These are phyloP conservation scores for Berberis vulgaris DNA, from an alignment of 164 flowering plant genomes.

Conservation along the genomic window DNA sequence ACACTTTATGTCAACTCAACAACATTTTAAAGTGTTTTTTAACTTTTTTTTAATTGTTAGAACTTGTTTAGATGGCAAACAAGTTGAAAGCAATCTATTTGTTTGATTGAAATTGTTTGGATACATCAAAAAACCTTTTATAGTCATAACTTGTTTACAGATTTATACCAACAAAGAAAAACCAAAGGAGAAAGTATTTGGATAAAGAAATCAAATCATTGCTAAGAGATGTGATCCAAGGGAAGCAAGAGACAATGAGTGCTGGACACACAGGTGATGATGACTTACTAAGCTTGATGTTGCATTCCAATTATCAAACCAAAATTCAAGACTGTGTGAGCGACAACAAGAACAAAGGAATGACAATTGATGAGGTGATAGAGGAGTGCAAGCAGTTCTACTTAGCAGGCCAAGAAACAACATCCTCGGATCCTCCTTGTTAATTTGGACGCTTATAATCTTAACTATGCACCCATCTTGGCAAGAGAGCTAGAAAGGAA, in stretches of 20 bases:
- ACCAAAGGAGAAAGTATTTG: slow-evolving; percentile 18
- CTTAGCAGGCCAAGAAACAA: slow-evolving; percentile 20
- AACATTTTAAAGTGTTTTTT: too few relatives aligned
- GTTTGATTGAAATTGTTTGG: too few relatives aligned
- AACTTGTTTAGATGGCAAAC: too few relatives aligned
- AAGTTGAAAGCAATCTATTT: too few relatives aligned
- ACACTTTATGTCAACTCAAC: too few relatives aligned
- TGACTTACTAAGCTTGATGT: slow-evolving; percentile 27
- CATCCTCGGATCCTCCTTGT: slow-evolving; percentile 11
- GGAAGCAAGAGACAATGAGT: slow-evolving; percentile 14
- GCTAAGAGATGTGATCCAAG: slow-evolving; percentile 14
- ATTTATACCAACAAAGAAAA: slow-evolving; percentile 35
- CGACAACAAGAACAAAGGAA: slow-evolving; percentile 1
- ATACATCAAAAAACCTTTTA: too few relatives aligned
- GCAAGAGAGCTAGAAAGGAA: slow-evolving; percentile 25
- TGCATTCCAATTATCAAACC: slow-evolving; percentile 18
- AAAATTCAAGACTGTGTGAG: slow-evolving; percentile 1
- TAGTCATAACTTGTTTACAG: slow-evolving; percentile 1
- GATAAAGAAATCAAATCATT: slow-evolving; percentile 12
- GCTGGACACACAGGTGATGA: slow-evolving; percentile 12
- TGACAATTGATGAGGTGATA: slow-evolving; percentile 11
- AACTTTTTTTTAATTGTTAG: too few relatives aligned
- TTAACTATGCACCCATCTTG: slow-evolving; percentile 20
- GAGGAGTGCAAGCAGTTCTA: slow-evolving; percentile 15
- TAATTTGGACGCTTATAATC: slow-evolving; percentile 19